phyloP scores from a whole-genome alignment of 306 rosid species.

The Vachellia collinsii region DNA sequence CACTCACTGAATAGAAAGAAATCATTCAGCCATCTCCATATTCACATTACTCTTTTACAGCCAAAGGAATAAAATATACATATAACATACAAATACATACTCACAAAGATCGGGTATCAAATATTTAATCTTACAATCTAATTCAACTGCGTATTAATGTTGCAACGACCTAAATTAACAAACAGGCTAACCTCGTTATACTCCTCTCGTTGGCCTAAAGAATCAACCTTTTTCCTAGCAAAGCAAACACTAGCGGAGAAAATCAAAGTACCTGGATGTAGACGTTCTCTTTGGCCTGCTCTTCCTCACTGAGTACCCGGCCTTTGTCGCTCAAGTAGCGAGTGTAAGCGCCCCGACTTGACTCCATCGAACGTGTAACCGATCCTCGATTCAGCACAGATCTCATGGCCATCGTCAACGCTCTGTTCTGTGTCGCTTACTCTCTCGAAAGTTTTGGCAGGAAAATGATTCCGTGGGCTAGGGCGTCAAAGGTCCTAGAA shows the following conservation, averaged over 20 bases:
- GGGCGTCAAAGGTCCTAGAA: conserved; percentile 18
- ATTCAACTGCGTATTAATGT: not conserved
- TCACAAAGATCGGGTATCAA: not conserved
- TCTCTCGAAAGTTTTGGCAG: not conserved
- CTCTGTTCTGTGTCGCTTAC: not conserved
- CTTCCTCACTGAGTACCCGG: conserved; percentile 75
- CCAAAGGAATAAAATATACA: not conserved
- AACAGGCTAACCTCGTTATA: not conserved
- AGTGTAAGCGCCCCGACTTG: conserved; percentile 52
- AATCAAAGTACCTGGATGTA: conserved; percentile 72
- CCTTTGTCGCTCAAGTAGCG: conserved; percentile 78
- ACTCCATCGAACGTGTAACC: conserved; percentile 55
- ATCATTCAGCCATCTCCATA: not conserved
- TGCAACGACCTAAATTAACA: not conserved
- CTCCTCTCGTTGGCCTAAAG: not conserved
- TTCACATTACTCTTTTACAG: not conserved
- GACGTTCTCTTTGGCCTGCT: conserved; percentile 83
- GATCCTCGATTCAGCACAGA: conserved; percentile 51
- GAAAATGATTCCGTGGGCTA: not conserved
- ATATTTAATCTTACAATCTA: not conserved
- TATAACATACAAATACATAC: not conserved
- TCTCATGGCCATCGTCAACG: conserved; percentile 60
- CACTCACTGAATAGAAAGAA: not conserved
- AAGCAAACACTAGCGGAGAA: not conserved
- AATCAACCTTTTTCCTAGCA: not conserved